Evolutionary conservation across 208 protist genomes (phyloP).

Genomic region (Blechomonas ayalai): DNA sequence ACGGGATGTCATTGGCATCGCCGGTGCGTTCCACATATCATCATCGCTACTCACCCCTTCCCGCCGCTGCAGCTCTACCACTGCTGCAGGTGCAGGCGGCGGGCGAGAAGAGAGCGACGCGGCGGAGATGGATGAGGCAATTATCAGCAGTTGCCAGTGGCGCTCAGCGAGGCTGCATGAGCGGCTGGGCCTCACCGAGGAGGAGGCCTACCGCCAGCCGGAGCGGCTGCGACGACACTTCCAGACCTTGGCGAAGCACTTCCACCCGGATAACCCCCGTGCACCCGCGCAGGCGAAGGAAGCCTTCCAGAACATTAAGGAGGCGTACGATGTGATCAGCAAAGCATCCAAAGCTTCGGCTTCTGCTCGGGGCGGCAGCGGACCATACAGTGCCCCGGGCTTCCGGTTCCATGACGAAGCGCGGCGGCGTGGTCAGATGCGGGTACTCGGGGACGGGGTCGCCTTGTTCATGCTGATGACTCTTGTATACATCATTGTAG

Average conservation of each 20-base stretch:
- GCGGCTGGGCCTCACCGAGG: conserved; percentile 51
- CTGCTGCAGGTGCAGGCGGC: no score
- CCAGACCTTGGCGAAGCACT: conserved; percentile 64
- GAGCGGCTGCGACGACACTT: conserved; percentile 52
- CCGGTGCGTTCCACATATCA: no score
- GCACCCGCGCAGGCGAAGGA: conserved; percentile 16
- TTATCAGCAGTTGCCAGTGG: conserved; percentile 34
- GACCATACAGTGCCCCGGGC: conserved; percentile 3
- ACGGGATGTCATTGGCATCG: no score
- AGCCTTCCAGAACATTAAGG: conserved; percentile 66
- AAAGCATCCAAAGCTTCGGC: conserved; percentile 9
- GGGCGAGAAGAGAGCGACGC: no score
- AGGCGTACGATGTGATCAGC: conserved; percentile 54
- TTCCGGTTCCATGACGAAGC: conserved; percentile 52
- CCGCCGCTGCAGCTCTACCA: no score
- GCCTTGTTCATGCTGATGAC: conserved; percentile 59
- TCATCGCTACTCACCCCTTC: no score
- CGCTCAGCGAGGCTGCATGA: conserved; percentile 32
- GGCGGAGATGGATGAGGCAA: conserved; percentile 16
- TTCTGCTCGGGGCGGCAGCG: background rate
- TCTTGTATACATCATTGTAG: conserved; percentile 44
- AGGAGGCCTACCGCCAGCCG: conserved; percentile 20
- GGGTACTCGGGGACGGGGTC: conserved; percentile 49
- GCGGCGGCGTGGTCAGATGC: conserved; percentile 44
- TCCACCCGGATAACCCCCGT: conserved; percentile 54